Evolutionary conservation across 139 green algal genomes (phyloP).

Genomic region (Tetradesmus lagerheimii): DNA sequence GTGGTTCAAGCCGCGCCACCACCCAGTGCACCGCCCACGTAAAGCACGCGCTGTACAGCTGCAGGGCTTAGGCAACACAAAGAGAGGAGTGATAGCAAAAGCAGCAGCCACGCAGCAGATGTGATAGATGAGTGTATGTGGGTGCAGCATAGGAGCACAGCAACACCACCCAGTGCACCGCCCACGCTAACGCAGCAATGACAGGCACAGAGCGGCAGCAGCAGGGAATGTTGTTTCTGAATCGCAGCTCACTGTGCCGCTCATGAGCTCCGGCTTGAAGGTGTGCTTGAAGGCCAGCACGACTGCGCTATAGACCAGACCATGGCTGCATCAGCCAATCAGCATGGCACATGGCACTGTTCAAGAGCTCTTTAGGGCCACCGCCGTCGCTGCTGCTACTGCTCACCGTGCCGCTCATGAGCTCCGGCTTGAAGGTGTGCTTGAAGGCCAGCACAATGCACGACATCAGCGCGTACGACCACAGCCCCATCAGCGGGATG

Average conservation of each 20-base stretch:
- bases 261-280: background rate
- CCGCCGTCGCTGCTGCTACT: background rate
- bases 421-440: slow-evolving; percentile 51
- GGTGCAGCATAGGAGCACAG: too few relatives aligned
- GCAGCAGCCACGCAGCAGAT: background rate
- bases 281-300: too few relatives aligned
- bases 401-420: slow-evolving; percentile 45
- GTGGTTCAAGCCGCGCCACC: slow-evolving; percentile 55
- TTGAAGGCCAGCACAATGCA: slow-evolving; percentile 49
- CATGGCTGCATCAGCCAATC: too few relatives aligned
- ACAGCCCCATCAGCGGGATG: slow-evolving; percentile 91
- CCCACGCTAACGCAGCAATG: slow-evolving; percentile 67
- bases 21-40: slow-evolving; percentile 83
- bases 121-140: too few relatives aligned
- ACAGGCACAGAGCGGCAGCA: too few relatives aligned
- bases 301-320: too few relatives aligned
- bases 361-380: too few relatives aligned
- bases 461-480: slow-evolving; percentile 87
- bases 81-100: too few relatives aligned
- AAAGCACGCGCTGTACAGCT: slow-evolving; percentile 64
- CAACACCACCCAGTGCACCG: slow-evolving; percentile 70
- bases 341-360: too few relatives aligned
- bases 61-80: background rate
- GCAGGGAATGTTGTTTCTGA: too few relatives aligned
- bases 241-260: background rate